Evolutionary conservation across 352 stramenopile species (phyloP), one percentile per base, ranked within the genome.

Genomic region (Globisporangium uncinulatum): DNA sequence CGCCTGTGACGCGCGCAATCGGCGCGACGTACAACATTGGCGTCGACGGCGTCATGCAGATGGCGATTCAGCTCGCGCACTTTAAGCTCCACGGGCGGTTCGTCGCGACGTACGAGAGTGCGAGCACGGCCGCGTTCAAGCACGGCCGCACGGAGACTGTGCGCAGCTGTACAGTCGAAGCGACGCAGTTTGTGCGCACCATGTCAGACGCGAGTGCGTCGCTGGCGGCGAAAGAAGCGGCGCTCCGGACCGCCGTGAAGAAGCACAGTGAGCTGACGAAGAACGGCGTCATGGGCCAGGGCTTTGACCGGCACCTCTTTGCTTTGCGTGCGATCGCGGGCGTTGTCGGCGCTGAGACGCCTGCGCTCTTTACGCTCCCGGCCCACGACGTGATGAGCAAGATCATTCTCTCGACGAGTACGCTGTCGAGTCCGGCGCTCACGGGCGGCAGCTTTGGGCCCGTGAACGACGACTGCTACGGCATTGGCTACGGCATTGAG

Each of bases 321-420:
- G 87, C 70, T 2, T 61, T 92, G 54, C 78, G 74, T 42, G 70
- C 86, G 39, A 92, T 94, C 65, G 82, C 83, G 15, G 67, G 76
- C 8, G 43, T 91, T 42, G 60, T 88, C 42, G 77, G 72, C 19
- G 72, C 81, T 21, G 62, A 77, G 13, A 61, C 79, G 51, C 86
- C 83, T 0, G 77, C 85, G 56, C 69, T 97, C 13, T 96, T 94
- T 65, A 92, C 72, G 15, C 62, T 94, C 24, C 84, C 80, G 17
- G 78, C 82, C 19, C 81, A 92, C 52, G 70, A 87, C 37, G 71
- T 84, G 56, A 87, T 96, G 79, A 86, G 73, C 72, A 82, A 90
- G 55, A 96, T 96, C 57, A 94, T 95, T 48, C 47, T 97, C 53
- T 96, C 86, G n/a, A 96, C 89, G 50, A 96, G 84, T 56, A 97